These are phyloP conservation scores for Colletotrichum tamarilloi DNA, from an alignment of 2,329 filamentous ascomycete genomes.

Conservation along the genomic window DNA sequence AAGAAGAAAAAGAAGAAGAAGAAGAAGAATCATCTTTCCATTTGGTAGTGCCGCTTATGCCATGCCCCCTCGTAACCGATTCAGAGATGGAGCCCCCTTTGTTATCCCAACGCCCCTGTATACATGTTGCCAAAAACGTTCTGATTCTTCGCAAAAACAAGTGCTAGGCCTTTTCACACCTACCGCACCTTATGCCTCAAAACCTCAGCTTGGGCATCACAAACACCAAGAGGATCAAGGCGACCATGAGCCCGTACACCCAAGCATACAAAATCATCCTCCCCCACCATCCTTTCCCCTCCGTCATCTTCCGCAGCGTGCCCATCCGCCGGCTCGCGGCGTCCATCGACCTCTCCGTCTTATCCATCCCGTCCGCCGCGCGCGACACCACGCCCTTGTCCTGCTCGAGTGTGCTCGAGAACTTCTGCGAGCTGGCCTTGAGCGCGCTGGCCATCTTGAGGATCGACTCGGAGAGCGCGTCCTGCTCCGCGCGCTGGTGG, in stretches of 20 bases:
- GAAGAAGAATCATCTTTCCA: background rate
- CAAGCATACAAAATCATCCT: slow-evolving; percentile 85
- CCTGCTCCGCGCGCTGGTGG: slow-evolving; percentile 84
- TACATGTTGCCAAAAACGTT: background rate
- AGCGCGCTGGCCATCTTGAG: slow-evolving; percentile 81
- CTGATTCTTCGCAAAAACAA: no score
- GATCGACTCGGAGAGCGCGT: slow-evolving; percentile 83
- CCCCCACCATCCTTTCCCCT: slow-evolving; percentile 89
- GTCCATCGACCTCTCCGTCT: slow-evolving; percentile 80
- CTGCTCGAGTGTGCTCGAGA: slow-evolving; percentile 76
- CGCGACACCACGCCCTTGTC: slow-evolving; percentile 78
- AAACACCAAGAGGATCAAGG: slow-evolving; percentile 83
- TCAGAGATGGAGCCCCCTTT: background rate
- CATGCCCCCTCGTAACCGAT: background rate
- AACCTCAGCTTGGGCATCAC: slow-evolving; percentile 89
- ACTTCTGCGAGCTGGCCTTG: slow-evolving; percentile 79
- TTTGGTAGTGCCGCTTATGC: background rate
- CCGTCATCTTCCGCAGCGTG: slow-evolving; percentile 80
- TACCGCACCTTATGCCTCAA: slow-evolving; percentile 50
- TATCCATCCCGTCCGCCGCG: slow-evolving; percentile 80
- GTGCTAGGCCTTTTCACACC: no score
- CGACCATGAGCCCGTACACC: slow-evolving; percentile 85
- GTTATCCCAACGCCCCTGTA: background rate
- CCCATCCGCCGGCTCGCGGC: slow-evolving; percentile 83
- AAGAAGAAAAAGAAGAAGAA: no score